Conservation (phyloP, 345 rosid species). For the Dipteronia sinensis region DNA sequence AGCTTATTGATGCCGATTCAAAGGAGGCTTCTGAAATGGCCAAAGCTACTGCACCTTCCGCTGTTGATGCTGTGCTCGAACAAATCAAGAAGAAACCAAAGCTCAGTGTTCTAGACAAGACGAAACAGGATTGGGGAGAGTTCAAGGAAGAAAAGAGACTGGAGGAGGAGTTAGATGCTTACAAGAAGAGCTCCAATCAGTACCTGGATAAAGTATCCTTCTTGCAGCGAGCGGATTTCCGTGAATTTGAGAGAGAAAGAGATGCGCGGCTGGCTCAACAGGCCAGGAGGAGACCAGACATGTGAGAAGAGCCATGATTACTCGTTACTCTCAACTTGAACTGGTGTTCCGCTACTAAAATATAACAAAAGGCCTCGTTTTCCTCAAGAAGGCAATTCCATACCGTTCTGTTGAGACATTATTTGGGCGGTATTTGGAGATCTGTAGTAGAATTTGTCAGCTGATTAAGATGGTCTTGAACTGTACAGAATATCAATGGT, state of each 20-base stretch:
- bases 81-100: conserved; percentile 90
- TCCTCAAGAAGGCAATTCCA: background rate
- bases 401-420: background rate
- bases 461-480: too few relatives aligned
- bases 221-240: conserved; percentile 76
- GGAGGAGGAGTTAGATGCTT: conserved; percentile 84
- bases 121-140: conserved; percentile 97
- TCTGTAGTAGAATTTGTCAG: background rate
- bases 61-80: conserved; percentile 86
- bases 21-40: conserved; percentile 76
- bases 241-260: conserved; percentile 96
- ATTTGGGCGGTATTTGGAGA: background rate
- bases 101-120: conserved; percentile 90
- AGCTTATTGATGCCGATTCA: conserved; percentile 74
- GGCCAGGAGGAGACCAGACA: conserved; percentile 61
- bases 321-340: background rate
- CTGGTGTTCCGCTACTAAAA: background rate
- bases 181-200: conserved; percentile 94
- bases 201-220: conserved; percentile 83
- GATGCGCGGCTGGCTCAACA: conserved; percentile 85
- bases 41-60: conserved; percentile 55
- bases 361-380: background rate
- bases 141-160: conserved; percentile 86
- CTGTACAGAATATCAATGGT: background rate
- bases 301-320: conserved; percentile 53